Base-by-base conservation (phyloP, 139 green algal genomes). In the Chlamydomonas urium region DNA sequence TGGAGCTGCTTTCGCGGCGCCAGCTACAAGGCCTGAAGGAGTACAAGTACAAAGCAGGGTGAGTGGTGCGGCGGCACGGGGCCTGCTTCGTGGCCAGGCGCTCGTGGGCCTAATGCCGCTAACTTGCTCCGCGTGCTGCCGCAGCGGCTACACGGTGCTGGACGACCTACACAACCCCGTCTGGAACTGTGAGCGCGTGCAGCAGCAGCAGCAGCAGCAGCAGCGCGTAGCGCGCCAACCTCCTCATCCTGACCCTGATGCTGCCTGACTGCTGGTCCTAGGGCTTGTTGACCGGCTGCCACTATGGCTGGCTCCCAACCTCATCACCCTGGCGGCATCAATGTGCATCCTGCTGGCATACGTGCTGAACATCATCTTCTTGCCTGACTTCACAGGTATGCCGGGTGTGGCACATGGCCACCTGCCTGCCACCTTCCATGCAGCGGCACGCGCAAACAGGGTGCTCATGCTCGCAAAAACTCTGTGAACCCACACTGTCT, bases 281-380 rank as follows among this genome's bases (percentile, higher is more conserved):
- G 42, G 35, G 36, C 48, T 47, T 38, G 66, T 45, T 4, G 38
- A 45, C 47, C 66, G 28, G 42, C n/a, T 62, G 45, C 93, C 93
- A 0, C 59, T 81, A 24, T 98, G 93, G 93, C 66, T 98, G 61
- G 93, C 93, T 4, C 93, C 93, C 10, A 98, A 98, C 79, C 71
- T 97, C 0, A 97, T 98, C 59, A 98, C 93, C 0, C 79, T 97
- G 6, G 79, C 79, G 10, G 93, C 90, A 31, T 69, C 89, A 2
- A 70, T 89, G 6, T 73, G 60, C 24, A 81, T 96, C 14, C 38
- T 94, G 8, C 26, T 80, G 0, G 75, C 87, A 0, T 94, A 95
- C 61, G 34, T 80, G 0, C 5, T 89, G 0, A 80, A 80, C 23
- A 74, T 82, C 1, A 74, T 58, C 31, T 87, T 91, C 62, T 47